phyloP scores from a whole-genome alignment of 202 grass and related monocot species.

The Alloteropsis angusta region DNA sequence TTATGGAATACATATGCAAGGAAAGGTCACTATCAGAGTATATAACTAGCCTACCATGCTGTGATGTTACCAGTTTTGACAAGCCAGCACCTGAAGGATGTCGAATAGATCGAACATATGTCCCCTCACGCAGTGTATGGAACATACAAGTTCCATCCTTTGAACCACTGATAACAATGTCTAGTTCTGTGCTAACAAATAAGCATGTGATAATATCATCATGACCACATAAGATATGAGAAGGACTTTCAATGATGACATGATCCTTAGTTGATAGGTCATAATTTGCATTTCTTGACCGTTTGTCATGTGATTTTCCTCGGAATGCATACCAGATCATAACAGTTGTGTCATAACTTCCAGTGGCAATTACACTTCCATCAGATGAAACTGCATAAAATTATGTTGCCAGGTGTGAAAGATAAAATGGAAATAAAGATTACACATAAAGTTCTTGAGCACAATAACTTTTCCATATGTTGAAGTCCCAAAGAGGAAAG shows the following conservation, averaged over 20 bases:
- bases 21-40: conserved; percentile 87
- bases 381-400: conserved; percentile 50
- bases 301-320: conserved; percentile 43
- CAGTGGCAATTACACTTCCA: conserved; percentile 64
- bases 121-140: conserved; percentile 72
- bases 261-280: conserved; percentile 54
- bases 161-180: conserved; percentile 97
- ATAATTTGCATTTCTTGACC: conserved; percentile 29
- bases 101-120: conserved; percentile 74
- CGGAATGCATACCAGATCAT: conserved; percentile 72
- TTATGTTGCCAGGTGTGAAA: conserved; percentile 14
- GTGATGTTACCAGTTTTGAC: conserved; percentile 74
- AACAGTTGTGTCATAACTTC: conserved; percentile 77
- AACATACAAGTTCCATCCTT: conserved; percentile 99
- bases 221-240: conserved; percentile 92
- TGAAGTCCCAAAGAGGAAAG: not conserved
- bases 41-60: conserved; percentile 74
- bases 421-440: not conserved
- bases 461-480: not conserved
- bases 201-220: conserved; percentile 98
- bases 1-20: conserved; percentile 96
- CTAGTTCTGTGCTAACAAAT: conserved; percentile 84
- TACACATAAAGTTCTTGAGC: not conserved
- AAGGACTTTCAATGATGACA: conserved; percentile 72
- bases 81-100: conserved; percentile 64